Evolutionary conservation across 2,329 filamentous ascomycete genomes (phyloP).

Genomic region (Paracamarosporium sp.): DNA sequence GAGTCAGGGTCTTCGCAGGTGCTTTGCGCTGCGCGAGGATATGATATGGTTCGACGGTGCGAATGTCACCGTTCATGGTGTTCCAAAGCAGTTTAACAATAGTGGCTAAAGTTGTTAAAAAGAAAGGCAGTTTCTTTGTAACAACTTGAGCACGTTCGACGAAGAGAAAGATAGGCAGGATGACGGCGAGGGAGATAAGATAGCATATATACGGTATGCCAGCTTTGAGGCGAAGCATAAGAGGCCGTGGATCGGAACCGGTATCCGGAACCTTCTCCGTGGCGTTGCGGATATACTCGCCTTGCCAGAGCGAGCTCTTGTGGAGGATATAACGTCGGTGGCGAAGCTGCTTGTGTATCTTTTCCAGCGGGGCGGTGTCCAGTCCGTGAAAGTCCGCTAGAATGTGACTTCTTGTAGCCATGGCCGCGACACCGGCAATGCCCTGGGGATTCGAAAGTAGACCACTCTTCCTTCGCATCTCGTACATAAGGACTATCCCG

Average conservation of each 20-base stretch:
- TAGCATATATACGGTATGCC: slow-evolving; percentile 67
- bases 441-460: slow-evolving; percentile 73
- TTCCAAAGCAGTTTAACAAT: slow-evolving; percentile 73
- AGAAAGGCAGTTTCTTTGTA: slow-evolving; percentile 69
- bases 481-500: slow-evolving; percentile 65
- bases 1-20: slow-evolving; percentile 68
- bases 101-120: slow-evolving; percentile 70
- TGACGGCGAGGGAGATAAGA: slow-evolving; percentile 62
- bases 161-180: slow-evolving; percentile 70
- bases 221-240: slow-evolving; percentile 69
- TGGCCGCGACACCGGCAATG: slow-evolving; percentile 75
- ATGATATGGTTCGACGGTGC: slow-evolving; percentile 78
- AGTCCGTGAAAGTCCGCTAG: slow-evolving; percentile 76
- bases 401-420: slow-evolving; percentile 77
- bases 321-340: slow-evolving; percentile 71
- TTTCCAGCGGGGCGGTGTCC: slow-evolving; percentile 69
- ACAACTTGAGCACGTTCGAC: slow-evolving; percentile 58
- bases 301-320: slow-evolving; percentile 74
- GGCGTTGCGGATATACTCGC: slow-evolving; percentile 59
- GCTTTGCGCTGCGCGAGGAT: slow-evolving; percentile 72
- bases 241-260: slow-evolving; percentile 64
- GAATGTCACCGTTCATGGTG: slow-evolving; percentile 71
- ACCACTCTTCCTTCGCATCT: slow-evolving; percentile 70
- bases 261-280: slow-evolving; percentile 57
- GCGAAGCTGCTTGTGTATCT: slow-evolving; percentile 73